Conservation (phyloP, 2,329 filamentous ascomycete species). For the Microdochium bolleyi region DNA sequence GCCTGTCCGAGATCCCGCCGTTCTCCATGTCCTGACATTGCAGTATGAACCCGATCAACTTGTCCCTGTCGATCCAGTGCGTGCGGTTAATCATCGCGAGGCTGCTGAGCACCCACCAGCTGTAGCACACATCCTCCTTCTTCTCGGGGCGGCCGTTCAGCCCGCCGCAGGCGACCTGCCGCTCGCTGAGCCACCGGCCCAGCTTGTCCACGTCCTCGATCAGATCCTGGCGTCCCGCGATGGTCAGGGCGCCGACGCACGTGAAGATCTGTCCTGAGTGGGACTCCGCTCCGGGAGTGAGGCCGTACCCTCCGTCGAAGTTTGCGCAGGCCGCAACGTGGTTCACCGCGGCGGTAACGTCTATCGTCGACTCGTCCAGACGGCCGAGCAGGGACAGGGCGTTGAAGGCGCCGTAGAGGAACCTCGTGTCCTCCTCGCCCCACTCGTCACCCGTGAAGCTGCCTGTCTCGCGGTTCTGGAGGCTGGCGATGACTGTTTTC, state of each 20-base stretch:
- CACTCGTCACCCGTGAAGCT: constrained; percentile 93
- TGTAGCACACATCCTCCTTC: constrained; percentile 94
- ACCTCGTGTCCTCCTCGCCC: constrained; percentile 93
- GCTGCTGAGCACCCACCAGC: constrained; percentile 96
- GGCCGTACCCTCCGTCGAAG: constrained; percentile 90
- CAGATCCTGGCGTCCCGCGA: constrained; percentile 73
- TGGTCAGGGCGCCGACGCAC: constrained; percentile 79
- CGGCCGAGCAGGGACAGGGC: constrained; percentile 77
- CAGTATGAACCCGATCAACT: constrained; percentile 75
- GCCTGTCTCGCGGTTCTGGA: constrained; percentile 75
- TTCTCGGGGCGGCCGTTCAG: constrained; percentile 95
- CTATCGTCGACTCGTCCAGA: constrained; percentile 51
- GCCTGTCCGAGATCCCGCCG: constrained; percentile 83
- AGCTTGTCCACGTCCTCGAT: constrained; percentile 72
- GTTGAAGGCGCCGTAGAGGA: constrained; percentile 85
- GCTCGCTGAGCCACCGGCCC: constrained; percentile 85
- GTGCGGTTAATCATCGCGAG: constrained; percentile 79
- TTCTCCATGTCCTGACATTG: constrained; percentile 77
- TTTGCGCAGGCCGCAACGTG: constrained; percentile 81
- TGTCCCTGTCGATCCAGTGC: constrained; percentile 87
- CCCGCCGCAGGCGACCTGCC: constrained; percentile 79
- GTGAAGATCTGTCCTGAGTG: constrained; percentile 96
- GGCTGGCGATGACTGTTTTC: constrained; percentile 60
- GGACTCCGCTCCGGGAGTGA: constrained; percentile 83
- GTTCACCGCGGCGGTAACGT: constrained; percentile 72